Evolutionary conservation across 2,329 filamentous ascomycete species (phyloP), one percentile per base, ranked within the genome.

Genomic region (Nemania bipapillata): DNA sequence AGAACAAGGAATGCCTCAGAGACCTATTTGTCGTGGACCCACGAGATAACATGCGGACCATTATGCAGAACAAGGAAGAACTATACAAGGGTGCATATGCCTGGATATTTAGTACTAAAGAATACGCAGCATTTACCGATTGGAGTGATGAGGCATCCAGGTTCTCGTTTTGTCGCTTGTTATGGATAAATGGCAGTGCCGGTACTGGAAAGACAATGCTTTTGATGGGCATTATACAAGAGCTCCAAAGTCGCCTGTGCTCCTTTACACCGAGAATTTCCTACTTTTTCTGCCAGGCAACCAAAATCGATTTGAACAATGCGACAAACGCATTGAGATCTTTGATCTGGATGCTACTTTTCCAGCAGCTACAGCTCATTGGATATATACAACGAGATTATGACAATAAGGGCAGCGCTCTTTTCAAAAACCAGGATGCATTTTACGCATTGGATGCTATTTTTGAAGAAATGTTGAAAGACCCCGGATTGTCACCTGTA

Each of bases 141-240:
- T 35, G 32, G 32, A 35, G 32, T 35, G 32, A 35, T 35, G 32
- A 11, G 5, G 32, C 32, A 35, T 35, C 32, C n/a, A n/a, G n/a
- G n/a, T n/a, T n/a, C n/a, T n/a, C n/a, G n/a, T n/a, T n/a, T n/a
- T n/a, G 12, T 5, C 12, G 52, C 0, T 61, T 82, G 17, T 77
- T 84, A 2, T 82, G 80, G 81, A 75, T 82, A 20, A 79, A 71
- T 20, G 80, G 80, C 0, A 77, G 78, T 50, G 76, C 81, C 0
- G 81, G 82, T 2, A 83, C 81, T 40, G 82, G 82, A 2, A 84
- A 84, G 70, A 84, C 81, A 0, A 83, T 84, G 80, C 69, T 83
- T 0, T 58, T 83, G 0, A 80, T 77, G 12, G 79, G 80, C 2
- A 79, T 83, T 37, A 78, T 83, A 40, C 63, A 81, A 62, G 72